phyloP scores from a whole-genome alignment of 75 land plant species.

The Gnetum montanum region DNA sequence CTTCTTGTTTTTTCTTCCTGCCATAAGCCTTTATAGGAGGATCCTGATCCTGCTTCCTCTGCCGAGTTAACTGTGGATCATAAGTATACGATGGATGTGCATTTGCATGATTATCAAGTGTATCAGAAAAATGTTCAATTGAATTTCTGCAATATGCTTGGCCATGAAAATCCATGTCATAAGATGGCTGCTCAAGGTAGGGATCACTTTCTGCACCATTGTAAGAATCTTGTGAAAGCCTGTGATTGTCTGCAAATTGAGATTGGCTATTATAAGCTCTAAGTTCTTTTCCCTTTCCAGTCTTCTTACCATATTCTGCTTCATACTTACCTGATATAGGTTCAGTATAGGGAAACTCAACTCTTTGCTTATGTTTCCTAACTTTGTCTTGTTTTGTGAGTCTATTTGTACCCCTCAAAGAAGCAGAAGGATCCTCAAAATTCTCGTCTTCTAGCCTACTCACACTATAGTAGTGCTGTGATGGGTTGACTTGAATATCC shows the following conservation, averaged over 20 bases:
- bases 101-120: not conserved
- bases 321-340: not conserved
- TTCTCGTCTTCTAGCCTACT: conserved; percentile 1
- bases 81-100: not conserved
- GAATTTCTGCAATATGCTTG: conserved; percentile 3
- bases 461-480: conserved; percentile 1
- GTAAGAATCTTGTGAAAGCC: not conserved
- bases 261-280: not conserved
- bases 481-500: not conserved
- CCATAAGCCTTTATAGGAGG: not conserved
- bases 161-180: not conserved
- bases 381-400: not conserved
- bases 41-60: conserved; percentile 1
- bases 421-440: conserved; percentile 4
- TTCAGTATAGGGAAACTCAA: not conserved
- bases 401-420: not conserved
- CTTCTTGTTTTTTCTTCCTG: not conserved
- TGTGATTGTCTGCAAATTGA: not conserved
- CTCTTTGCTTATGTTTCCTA: not conserved
- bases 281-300: conserved; percentile 2
- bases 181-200: not conserved
- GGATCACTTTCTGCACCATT: not conserved
- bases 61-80: conserved; percentile 1
- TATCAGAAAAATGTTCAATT: conserved; percentile 1
- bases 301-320: conserved; percentile 6